phyloP scores from a whole-genome alignment of 768 basidiomycete genomes.

The Boletus bicolor region DNA sequence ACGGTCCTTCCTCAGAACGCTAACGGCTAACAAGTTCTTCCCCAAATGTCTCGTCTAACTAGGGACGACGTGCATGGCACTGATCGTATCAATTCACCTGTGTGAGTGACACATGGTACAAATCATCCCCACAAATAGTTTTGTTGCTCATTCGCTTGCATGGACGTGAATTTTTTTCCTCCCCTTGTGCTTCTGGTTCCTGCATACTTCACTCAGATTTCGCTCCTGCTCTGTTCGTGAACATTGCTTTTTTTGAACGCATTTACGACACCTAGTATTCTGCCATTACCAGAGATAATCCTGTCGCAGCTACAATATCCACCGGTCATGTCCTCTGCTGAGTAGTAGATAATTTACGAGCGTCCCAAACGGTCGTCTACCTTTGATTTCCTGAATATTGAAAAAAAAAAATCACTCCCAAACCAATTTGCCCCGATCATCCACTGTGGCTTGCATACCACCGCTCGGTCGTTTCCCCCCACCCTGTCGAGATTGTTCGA shows the following conservation, averaged over 20 bases:
- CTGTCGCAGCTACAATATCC: slow-evolving; percentile 16
- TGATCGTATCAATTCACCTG: slow-evolving; percentile 7
- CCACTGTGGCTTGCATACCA: slow-evolving; percentile 61
- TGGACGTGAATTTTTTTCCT: slow-evolving; percentile 22
- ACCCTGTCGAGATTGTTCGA: slow-evolving; percentile 37
- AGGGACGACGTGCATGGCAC: neutral
- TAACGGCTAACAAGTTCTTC: slow-evolving; percentile 11
- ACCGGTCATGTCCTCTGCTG: slow-evolving; percentile 5
- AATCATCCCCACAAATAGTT: slow-evolving; percentile 3
- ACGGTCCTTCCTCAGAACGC: slow-evolving; percentile 29
- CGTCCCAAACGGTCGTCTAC: neutral
- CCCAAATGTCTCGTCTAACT: neutral
- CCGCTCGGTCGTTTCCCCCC: slow-evolving; percentile 39
- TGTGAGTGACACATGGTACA: slow-evolving; percentile 9
- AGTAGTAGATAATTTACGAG: slow-evolving; percentile 25
- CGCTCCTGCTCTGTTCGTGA: slow-evolving; percentile 7
- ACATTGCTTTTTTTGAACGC: slow-evolving; percentile 10
- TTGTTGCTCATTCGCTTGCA: slow-evolving; percentile 9
- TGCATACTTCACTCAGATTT: slow-evolving; percentile 8
- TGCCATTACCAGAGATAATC: slow-evolving; percentile 13
- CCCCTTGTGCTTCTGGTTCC: slow-evolving; percentile 1
- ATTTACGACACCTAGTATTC: slow-evolving; percentile 24
- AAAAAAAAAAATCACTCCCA: slow-evolving; percentile 38
- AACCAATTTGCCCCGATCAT: slow-evolving; percentile 54
- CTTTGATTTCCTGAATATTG: slow-evolving; percentile 3